Evolutionary conservation across 345 rosid species (phyloP).

Genomic region (Syzygium aqueum): DNA sequence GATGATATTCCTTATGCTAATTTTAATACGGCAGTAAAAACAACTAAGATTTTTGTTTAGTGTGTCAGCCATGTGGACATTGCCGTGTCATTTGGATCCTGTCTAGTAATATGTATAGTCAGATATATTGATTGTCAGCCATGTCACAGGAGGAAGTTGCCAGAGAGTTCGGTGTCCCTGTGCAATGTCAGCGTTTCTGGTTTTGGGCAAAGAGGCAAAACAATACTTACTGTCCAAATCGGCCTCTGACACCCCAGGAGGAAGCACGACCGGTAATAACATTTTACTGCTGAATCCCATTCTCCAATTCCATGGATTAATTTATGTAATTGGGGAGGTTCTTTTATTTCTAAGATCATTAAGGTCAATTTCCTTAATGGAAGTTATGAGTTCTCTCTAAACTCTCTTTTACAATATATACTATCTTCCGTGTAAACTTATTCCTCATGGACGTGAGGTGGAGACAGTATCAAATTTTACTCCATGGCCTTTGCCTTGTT

Average conservation of each 20-base stretch:
- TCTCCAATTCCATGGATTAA: neutral
- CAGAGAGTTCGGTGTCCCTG: constrained; percentile 33
- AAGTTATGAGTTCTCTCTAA: neutral
- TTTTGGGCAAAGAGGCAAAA: constrained; percentile 38
- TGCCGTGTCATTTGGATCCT: neutral
- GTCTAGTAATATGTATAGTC: neutral
- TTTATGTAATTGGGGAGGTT: neutral
- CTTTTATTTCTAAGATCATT: neutral
- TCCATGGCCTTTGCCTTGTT: neutral
- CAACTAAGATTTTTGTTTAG: neutral
- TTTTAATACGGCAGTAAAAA: neutral
- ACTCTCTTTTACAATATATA: neutral
- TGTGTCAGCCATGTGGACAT: neutral
- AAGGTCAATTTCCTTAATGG: neutral
- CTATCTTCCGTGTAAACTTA: neutral
- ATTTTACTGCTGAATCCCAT: neutral
- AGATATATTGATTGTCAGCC: neutral
- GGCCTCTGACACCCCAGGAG: constrained; percentile 30
- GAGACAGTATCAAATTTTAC: neutral
- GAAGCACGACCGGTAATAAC: constrained; percentile 32
- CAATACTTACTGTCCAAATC: constrained; percentile 33
- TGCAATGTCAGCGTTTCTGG: constrained; percentile 38
- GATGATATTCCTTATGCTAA: neutral
- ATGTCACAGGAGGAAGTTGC: constrained; percentile 37
- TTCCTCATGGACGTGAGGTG: neutral